Evolutionary conservation across 1,139 yeast genomes (phyloP), one percentile per base, ranked within the genome.

Genomic region (Yamadazyma triangularis): DNA sequence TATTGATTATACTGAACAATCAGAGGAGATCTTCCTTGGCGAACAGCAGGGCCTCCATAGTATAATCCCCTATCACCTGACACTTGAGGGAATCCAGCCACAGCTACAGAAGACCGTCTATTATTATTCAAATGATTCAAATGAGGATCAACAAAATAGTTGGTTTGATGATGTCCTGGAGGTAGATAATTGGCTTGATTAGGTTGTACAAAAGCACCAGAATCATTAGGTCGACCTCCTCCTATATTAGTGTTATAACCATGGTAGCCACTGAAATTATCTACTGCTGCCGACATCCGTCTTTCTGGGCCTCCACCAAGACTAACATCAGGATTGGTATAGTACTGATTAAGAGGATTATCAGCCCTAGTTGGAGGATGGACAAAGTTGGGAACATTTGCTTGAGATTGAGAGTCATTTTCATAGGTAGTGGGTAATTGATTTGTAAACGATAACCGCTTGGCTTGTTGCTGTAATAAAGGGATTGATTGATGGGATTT

Each of bases 391-490:
- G 13, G 30, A 51, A 14, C 41, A 41, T 8, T 18, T 19, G 13
- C 21, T 15, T 26, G 31, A 4, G 28, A 12, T 11, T 32, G 33
- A 14, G 22, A 25, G 14, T 23, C 27, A 23, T 47, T 47, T 47
- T 74, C 79, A 44, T 70, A 73, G 1, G 80, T 74, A 3, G 72
- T 65, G 18, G 79, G 77, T 13, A 73, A 53, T 36, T 65, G 70
- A 42, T 64, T 66, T 11, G 72, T 64, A 39, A 64, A 67, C 34
- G 57, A 60, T 52, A 44, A 64, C 43, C 65, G 62, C 36, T 67
- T 38, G 45, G 54, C 54, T 34, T 53, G 64, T 32, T 47, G 52
- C 29, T 42, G 50, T 34, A 57, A 43, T 28, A 56, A 36, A 8
- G 64, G 58, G 14, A 50, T 44, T 5, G 25, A 15, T 8, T 35